These are phyloP conservation scores for Meyerozyma athensensis DNA, from an alignment of 1,139 yeast species.

Conservation along the genomic window DNA sequence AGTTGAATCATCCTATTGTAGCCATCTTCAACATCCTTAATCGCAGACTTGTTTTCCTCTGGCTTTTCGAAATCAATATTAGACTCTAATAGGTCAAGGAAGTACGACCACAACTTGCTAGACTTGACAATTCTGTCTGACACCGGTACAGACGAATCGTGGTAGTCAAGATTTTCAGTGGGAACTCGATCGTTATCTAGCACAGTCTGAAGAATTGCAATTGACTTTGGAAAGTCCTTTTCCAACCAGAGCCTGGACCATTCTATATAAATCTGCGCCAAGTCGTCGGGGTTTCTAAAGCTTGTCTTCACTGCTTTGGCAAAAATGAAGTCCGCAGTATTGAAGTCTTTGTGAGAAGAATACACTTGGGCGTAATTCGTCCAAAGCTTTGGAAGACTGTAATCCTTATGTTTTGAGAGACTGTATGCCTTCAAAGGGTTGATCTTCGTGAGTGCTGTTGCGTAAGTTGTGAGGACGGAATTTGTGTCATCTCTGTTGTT, in stretches of 20 bases:
- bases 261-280: constrained; percentile 61
- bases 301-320: constrained; percentile 72
- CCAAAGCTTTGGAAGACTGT: constrained; percentile 59
- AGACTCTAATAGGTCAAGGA: constrained; percentile 70
- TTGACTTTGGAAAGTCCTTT: constrained; percentile 48
- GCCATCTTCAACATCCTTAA: constrained; percentile 19
- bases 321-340: constrained; percentile 59
- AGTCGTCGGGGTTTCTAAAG: constrained; percentile 55
- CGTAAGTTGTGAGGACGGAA: constrained; percentile 52
- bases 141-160: constrained; percentile 45
- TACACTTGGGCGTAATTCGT: constrained; percentile 62
- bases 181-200: constrained; percentile 18
- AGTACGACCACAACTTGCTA: constrained; percentile 65
- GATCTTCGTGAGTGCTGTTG: constrained; percentile 62
- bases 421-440: constrained; percentile 54
- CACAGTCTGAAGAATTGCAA: constrained; percentile 49
- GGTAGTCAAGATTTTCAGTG: constrained; percentile 22
- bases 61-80: constrained; percentile 32
- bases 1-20: constrained; percentile 59
- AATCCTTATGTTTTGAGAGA: constrained; percentile 15
- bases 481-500: constrained; percentile 24
- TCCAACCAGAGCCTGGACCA: constrained; percentile 70
- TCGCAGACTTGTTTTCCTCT: constrained; percentile 20
- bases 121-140: constrained; percentile 61
- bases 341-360: constrained; percentile 48